Percentiles rank a stretch among this genome's conserved stretches.
These are phyloP conservation scores for Daedalea quercina DNA, from an alignment of 768 basidiomycete genomes.

Conservation along the genomic window DNA sequence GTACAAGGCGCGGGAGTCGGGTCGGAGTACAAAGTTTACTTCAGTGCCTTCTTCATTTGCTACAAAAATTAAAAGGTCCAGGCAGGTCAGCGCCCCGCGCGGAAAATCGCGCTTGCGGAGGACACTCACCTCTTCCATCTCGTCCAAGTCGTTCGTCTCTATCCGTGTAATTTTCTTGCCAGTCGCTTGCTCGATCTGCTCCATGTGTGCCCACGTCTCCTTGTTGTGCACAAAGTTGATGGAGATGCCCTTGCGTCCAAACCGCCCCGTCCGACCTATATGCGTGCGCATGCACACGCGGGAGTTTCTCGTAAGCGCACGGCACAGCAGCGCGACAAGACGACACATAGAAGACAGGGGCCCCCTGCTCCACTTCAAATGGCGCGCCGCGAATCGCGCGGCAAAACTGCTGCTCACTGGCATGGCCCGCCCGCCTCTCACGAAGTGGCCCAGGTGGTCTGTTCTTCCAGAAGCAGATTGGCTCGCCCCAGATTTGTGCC, in stretches of 20 bases:
- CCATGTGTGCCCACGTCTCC: conserved; percentile 83
- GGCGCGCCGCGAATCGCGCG: background rate
- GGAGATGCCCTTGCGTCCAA: conserved; percentile 94
- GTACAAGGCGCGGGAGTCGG: background rate
- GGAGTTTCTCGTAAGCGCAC: background rate
- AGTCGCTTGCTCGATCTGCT: conserved; percentile 76
- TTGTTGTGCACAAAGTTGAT: conserved; percentile 96
- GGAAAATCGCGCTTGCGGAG: background rate
- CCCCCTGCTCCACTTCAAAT: too few species aligned
- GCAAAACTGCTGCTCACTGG: background rate
- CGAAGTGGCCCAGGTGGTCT: background rate
- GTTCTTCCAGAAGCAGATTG: background rate
- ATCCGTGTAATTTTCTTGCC: conserved; percentile 78
- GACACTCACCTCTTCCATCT: conserved; percentile 80
- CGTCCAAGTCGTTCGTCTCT: conserved; percentile 84
- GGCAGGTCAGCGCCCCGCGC: background rate
- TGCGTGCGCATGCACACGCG: conserved; percentile 22
- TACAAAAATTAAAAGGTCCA: conserved; percentile 20
- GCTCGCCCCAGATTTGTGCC: background rate
- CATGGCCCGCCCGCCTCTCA: background rate
- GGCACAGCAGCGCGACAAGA: background rate
- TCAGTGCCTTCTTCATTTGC: conserved; percentile 81
- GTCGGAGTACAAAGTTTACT: conserved; percentile 28
- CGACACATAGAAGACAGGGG: background rate
- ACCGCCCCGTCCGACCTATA: conserved; percentile 92